Base-by-base conservation (phyloP, 2,329 filamentous ascomycete genomes). In the Paracorniculantispora psalliotae region DNA sequence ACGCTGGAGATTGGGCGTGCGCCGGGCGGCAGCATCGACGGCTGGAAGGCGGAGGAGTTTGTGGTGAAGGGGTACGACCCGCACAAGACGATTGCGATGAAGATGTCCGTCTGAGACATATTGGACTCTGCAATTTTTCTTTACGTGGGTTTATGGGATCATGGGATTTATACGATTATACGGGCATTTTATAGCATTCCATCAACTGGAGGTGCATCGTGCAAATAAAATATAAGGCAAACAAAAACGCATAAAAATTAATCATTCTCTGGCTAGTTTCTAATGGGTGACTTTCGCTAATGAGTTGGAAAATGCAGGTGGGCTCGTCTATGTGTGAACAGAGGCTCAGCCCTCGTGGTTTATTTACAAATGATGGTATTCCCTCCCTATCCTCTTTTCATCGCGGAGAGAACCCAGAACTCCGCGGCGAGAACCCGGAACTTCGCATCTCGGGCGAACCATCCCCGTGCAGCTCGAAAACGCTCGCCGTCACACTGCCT, bases 91-190 rank as follows among this genome's bases (percentile, higher is more conserved):
- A 96, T 99, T 76, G 83, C 90, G 47, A 99, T 99, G 94, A 97
- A 97, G 79, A 99, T 99, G 94, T 96, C 91, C 69, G 93, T 97
- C 60, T 92, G n/a, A n/a, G n/a, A n/a, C n/a, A n/a, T n/a, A n/a
- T n/a, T n/a, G n/a, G n/a, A n/a, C n/a, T n/a, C n/a, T n/a, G n/a
- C n/a, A n/a, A n/a, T n/a, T n/a, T n/a, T n/a, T n/a, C n/a, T n/a
- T n/a, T n/a, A n/a, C n/a, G n/a, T n/a, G n/a, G n/a, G n/a, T n/a
- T n/a, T n/a, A 17, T 7, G 37, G 12, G 26, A 4, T n/a, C 12
- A 26, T 21, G 26, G 26, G 41, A 44, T 10, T 17, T 47, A 43
- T 56, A 48, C 28, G 47, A 39, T 2, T 56, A 56, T 15, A 21
- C 19, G 25, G 15, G 43, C 53, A 56, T 56, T 37, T 33, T 17